Conservation (phyloP, 139 green algal genomes). For the Chlorella sp. region DNA sequence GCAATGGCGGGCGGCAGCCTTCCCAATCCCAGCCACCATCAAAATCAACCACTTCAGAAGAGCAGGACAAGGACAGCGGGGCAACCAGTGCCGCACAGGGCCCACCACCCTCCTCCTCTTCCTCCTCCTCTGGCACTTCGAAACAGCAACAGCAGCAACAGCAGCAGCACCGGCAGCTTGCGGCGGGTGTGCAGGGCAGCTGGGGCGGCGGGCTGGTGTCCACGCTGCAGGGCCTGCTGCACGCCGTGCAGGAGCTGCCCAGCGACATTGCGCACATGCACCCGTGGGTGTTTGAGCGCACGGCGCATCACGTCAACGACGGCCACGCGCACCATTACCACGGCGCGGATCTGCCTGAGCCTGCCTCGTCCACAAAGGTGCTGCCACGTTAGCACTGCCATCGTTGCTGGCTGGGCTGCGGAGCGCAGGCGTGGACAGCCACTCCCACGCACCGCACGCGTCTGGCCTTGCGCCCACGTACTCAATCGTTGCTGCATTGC, state of each 20-base stretch:
- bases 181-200: too few species aligned
- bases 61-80: background rate
- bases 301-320: background rate
- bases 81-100: background rate
- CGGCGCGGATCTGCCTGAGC: background rate
- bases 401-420: too few species aligned
- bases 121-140: too few species aligned
- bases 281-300: background rate
- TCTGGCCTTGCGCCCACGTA: background rate
- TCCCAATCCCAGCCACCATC: too few species aligned
- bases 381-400: too few species aligned
- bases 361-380: background rate
- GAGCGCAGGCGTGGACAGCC: background rate
- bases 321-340: conserved; percentile 2
- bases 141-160: too few species aligned
- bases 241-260: background rate
- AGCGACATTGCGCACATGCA: background rate
- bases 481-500: too few species aligned
- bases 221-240: background rate
- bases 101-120: too few species aligned
- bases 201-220: too few species aligned
- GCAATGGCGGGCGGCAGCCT: background rate
- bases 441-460: background rate
- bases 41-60: too few species aligned
- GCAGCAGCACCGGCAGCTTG: too few species aligned